These are phyloP conservation scores for Teunomyces lycoperdinae DNA, from an alignment of 805 yeast genomes.

Conservation along the genomic window DNA sequence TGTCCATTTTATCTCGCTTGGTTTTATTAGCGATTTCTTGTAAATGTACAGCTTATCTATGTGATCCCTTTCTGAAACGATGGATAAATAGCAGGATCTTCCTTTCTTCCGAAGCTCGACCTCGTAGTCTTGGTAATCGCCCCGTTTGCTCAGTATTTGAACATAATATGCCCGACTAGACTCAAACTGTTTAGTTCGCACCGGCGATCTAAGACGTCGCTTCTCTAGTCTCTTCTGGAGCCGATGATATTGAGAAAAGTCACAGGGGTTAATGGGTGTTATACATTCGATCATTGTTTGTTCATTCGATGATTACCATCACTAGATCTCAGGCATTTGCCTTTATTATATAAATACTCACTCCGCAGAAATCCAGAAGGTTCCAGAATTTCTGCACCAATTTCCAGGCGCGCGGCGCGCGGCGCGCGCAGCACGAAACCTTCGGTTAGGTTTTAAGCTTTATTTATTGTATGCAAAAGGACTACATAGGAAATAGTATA, in stretches of 20 bases:
- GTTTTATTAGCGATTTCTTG: not conserved
- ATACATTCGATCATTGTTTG: not conserved
- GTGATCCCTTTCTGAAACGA: not conserved
- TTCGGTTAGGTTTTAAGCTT: no score
- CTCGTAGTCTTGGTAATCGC: not conserved
- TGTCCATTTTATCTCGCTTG: not conserved
- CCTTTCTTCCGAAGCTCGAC: not conserved
- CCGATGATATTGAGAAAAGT: not conserved
- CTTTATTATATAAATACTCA: not conserved
- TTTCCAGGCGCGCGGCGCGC: no score
- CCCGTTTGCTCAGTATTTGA: not conserved
- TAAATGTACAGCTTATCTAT: not conserved
- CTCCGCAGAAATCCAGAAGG: not conserved
- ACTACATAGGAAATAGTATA: conserved; percentile 4
- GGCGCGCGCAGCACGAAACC: no score
- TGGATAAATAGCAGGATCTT: not conserved
- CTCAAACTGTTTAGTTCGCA: not conserved
- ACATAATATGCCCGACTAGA: not conserved
- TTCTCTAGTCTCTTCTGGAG: not conserved
- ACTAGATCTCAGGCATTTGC: no score
- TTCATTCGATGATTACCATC: not conserved
- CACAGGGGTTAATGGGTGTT: not conserved
- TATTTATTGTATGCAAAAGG: conserved; percentile 1
- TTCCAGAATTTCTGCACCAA: not conserved
- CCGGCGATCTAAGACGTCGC: not conserved